Base-by-base conservation (phyloP, 169 alveolate genomes). In the Cryptosporidium sp. region DNA sequence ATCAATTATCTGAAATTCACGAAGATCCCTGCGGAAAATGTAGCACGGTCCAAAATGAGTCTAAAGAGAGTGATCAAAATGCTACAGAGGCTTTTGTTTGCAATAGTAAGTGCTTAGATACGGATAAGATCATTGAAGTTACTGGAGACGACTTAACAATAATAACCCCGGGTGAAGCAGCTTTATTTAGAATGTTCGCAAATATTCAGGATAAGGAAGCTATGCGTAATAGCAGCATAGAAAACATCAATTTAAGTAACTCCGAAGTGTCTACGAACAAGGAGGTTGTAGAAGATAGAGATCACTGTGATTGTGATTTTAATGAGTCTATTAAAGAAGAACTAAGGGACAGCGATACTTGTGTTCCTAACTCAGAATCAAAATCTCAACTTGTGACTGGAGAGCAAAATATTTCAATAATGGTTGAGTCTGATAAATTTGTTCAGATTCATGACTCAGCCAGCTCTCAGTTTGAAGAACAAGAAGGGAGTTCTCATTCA, bases 111-210 rank as follows among this genome's bases (percentile, higher is more conserved):
- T 65, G 75, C 21, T 29, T 80, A 23, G 65, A 80, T 43, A 58
- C 89, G 14, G 89, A 80, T n/a, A 58, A 52, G 45, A 80, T 80
- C 29, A 62, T 80, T 16, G 89, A 80, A 43, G 80, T 80, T 14
- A 80, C 89, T 8, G 75, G 80, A 29, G 89, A 80, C 52, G 89
- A 61, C 52, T 31, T 80, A 16, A 65, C 89, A 8, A 80, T 80
- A n/a, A 80, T 80, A 18, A 80, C 89, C 2, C 89, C 89, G 5
- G 89, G 89, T 9, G 89, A 80, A 31, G 89, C 89, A 37, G 89
- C 69, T 16, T 80, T 80, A 37, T 80, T 80, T 45, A 59, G 65
- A 62, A 80, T 80, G 89, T 65, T 80, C 18, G 62, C 89, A 18
- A 80, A 80, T 62, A 62, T 65, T 31, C 89, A 80, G 26, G 89